Evolutionary conservation across 306 rosid species (phyloP).

Genomic region (Datisca glomerata): DNA sequence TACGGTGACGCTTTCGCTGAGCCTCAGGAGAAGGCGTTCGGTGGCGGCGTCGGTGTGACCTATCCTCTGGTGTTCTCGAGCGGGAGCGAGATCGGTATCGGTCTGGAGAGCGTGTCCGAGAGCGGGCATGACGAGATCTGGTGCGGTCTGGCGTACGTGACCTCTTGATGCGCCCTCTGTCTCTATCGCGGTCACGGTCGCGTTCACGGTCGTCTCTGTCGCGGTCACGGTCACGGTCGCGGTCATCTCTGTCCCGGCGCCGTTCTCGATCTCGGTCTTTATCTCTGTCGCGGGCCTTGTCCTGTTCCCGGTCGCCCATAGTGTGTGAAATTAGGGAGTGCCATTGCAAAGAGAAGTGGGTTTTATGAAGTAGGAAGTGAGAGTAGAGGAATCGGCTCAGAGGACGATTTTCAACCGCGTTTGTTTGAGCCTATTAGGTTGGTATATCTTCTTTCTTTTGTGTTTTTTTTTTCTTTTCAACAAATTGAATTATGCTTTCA

Average conservation of each 20-base stretch:
- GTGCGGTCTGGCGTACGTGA: conserved; percentile 62
- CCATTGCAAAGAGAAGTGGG: no score
- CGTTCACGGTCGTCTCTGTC: conserved; percentile 26
- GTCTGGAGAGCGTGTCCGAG: conserved; percentile 61
- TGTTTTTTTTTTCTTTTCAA: no score
- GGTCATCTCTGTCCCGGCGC: conserved; percentile 21
- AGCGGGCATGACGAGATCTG: conserved; percentile 60
- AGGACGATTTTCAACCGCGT: no score
- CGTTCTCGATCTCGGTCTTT: conserved; percentile 42
- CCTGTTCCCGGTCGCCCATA: conserved; percentile 13
- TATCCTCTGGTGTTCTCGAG: conserved; percentile 53
- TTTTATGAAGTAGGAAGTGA: no score
- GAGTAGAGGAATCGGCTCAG: no score
- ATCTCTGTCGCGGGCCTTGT: conserved; percentile 25
- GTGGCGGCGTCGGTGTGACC: conserved; percentile 51
- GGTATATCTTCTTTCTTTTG: no score
- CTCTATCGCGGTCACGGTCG: conserved; percentile 39
- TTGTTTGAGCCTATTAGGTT: no score
- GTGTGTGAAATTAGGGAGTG: background rate
- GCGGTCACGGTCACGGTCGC: conserved; percentile 31
- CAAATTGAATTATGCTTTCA: no score
- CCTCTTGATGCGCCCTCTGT: conserved; percentile 50
- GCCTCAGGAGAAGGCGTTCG: conserved; percentile 73
- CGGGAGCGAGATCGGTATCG: conserved; percentile 19
- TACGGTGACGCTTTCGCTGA: conserved; percentile 57